Evolutionary conservation across 257 asterid species (phyloP), one percentile per base, ranked within the genome.

Genomic region (Henckelia pumila): DNA sequence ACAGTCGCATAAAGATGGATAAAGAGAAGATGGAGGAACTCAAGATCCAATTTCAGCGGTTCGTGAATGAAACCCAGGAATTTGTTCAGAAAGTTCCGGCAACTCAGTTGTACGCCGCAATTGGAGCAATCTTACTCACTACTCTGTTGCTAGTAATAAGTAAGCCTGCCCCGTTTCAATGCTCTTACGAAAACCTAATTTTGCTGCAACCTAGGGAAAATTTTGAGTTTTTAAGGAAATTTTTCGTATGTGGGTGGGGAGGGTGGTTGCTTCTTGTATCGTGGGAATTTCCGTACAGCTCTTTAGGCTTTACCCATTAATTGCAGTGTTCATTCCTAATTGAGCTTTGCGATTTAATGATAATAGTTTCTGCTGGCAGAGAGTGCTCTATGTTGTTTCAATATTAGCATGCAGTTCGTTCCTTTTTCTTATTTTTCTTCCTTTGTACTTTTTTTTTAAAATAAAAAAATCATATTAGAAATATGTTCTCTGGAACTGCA

Each of bases 11-110:
- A 16, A 16, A 44, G 56, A 82, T 83, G 88, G 82, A 81, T 21
- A 77, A 67, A 47, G 93, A 80, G 76, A 78, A 80, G 76, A 5
- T 86, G 9, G 91, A 73, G 62, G 76, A 76, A 69, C 37, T 84
- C 75, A 86, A 81, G 84, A 77, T 75, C 71, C 85, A 82, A 64
- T 40, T 72, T 64, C 81, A 82, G 63, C 75, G 68, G 50, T 78
- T 75, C 35, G 20, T 74, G 32, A 67, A 63, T 40, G 79, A 83
- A 63, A 62, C 82, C 21, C 82, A 71, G 28, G 81, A 76, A 11
- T 78, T 68, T 47, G 53, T 81, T 68, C 87, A 56, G 40, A 61
- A 68, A 24, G 62, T 83, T 40, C 94, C 96, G 8, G 83, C 82
- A 2, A 35, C 30, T 66, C 94, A 88, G 77, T 76, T 84, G 16